phyloP scores from a whole-genome alignment of 75 land plant genomes.

The Sequoiadendron giganteum region DNA sequence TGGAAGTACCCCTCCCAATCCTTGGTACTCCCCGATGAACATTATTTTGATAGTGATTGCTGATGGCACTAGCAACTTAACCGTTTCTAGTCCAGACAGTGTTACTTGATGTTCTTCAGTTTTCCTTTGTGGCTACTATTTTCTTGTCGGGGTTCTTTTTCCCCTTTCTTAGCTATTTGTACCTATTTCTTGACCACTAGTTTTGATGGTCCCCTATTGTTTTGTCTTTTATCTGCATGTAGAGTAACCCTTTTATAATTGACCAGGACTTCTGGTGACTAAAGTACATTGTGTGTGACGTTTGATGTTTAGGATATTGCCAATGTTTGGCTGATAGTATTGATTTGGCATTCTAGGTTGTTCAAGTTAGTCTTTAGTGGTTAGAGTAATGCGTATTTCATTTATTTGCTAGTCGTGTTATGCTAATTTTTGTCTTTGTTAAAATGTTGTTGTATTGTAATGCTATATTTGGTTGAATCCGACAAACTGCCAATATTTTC shows the following conservation, averaged over 20 bases:
- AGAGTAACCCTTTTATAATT: background rate
- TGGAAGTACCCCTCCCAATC: too few relatives aligned
- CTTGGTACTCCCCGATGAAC: too few relatives aligned
- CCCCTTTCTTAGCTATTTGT: too few relatives aligned
- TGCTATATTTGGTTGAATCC: background rate
- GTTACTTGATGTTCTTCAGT: too few relatives aligned
- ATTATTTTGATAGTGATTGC: too few relatives aligned
- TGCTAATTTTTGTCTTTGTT: background rate
- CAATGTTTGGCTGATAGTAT: background rate
- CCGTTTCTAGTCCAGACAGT: too few relatives aligned
- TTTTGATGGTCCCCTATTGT: too few relatives aligned
- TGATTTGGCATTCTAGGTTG: background rate
- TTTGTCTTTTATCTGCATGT: background rate
- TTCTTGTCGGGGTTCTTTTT: too few relatives aligned
- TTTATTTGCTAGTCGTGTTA: background rate
- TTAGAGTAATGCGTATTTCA: background rate
- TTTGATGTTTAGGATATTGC: background rate
- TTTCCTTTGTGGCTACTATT: too few relatives aligned
- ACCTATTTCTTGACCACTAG: too few relatives aligned
- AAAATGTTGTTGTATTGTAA: background rate
- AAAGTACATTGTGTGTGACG: background rate
- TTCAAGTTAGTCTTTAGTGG: background rate
- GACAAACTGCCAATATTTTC: background rate
- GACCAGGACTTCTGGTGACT: background rate
- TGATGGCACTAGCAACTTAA: too few relatives aligned